Evolutionary conservation across 2,329 filamentous ascomycete species (phyloP).

Genomic region (Colletotrichum gigasporum): DNA sequence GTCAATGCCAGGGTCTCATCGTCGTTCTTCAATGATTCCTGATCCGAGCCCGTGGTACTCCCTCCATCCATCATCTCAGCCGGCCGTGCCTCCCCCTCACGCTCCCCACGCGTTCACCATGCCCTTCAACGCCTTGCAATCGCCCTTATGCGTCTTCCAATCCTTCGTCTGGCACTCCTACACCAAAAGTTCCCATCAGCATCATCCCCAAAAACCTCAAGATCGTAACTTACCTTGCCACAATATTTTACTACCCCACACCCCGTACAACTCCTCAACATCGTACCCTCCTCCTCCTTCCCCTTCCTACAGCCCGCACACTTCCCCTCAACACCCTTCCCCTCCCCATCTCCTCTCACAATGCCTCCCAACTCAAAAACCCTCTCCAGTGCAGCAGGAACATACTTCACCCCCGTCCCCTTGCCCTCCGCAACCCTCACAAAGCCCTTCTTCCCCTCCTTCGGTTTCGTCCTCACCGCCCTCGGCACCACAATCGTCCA

Average conservation of each 20-base stretch:
- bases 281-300: constrained; percentile 36
- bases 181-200: not conserved
- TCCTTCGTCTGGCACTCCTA: constrained; percentile 54
- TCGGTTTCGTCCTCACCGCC: constrained; percentile 45
- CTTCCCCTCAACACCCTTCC: constrained; percentile 19
- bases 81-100: constrained; percentile 12
- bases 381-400: constrained; percentile 42
- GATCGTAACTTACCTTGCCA: constrained; percentile 52
- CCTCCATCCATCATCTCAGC: not conserved
- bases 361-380: constrained; percentile 38
- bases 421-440: constrained; percentile 46
- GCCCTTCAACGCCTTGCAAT: constrained; percentile 53
- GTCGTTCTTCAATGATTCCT: no score
- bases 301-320: constrained; percentile 42
- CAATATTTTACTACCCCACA: constrained; percentile 57
- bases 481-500: constrained; percentile 48
- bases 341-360: constrained; percentile 32
- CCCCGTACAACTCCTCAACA: constrained; percentile 51
- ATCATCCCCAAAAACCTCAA: not conserved
- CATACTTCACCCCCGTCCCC: constrained; percentile 44
- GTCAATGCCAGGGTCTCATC: no score
- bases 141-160: constrained; percentile 54
- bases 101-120: constrained; percentile 48
- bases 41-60: not conserved
- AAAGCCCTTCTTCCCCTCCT: constrained; percentile 49